Evolutionary conservation across 2,329 filamentous ascomycete species (phyloP).

Genomic region (Falciphora oryzae): DNA sequence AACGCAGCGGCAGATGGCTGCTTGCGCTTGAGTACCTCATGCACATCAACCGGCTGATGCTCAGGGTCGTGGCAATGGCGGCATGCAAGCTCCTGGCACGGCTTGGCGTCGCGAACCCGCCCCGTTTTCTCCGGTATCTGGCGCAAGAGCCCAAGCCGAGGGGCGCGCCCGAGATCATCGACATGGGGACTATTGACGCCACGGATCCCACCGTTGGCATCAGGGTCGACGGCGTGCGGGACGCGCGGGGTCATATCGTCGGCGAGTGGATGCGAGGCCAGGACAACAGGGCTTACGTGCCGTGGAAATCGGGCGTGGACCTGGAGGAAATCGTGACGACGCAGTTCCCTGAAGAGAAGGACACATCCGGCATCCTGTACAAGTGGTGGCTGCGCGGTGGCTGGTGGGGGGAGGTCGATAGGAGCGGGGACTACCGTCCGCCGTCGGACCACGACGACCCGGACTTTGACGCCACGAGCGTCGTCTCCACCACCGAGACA

Average conservation of each 20-base stretch:
- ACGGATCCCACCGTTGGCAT: conserved; percentile 13
- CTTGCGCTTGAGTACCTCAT: conserved; percentile 70
- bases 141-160: conserved; percentile 34
- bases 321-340: conserved; percentile 47
- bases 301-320: conserved; percentile 52
- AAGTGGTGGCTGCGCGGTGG: conserved; percentile 78
- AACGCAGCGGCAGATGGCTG: conserved; percentile 72
- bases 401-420: conserved; percentile 78
- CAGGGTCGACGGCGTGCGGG: conserved; percentile 19
- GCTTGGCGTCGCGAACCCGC: conserved; percentile 55
- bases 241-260: conserved; percentile 29
- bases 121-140: conserved; percentile 56
- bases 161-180: conserved; percentile 29
- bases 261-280: conserved; percentile 44
- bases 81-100: conserved; percentile 47
- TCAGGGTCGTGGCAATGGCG: conserved; percentile 52
- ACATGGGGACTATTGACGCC: conserved; percentile 6
- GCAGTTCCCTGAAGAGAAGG: conserved; percentile 47
- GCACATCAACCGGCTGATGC: conserved; percentile 62
- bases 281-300: conserved; percentile 48
- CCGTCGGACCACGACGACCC: conserved; percentile 55
- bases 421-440: conserved; percentile 71
- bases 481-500: conserved; percentile 56
- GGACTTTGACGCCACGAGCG: conserved; percentile 61
- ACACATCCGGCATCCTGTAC: conserved; percentile 71